Base-by-base conservation (phyloP, 306 rosid species). In the Inga leiocalycina region DNA sequence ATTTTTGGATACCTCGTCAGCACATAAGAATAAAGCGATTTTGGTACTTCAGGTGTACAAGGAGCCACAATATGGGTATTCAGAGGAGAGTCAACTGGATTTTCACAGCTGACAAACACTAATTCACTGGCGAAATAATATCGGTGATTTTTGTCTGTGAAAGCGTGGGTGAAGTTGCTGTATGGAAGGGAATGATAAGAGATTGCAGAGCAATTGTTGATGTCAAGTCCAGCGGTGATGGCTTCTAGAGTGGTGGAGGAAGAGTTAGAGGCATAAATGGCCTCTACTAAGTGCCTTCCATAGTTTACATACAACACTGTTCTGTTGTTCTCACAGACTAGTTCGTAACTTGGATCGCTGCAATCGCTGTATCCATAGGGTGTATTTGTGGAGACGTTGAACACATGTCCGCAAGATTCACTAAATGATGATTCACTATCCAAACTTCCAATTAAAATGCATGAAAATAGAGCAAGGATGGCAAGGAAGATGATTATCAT, bases 51-150 rank as follows among this genome's bases (percentile, higher is more conserved):
- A n/a, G 4, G 49, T 12, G 35, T 22, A 17, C 77, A 70, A 22
- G 77, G 43, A 17, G 43, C 13, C 1, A 22, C 12, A 8, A 52
- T n/a, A 7, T 52, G 68, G 11, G 4, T 14, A 56, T 2, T 27
- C 0, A 10, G 5, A 52, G 4, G 10, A 13, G 76, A 54, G 12
- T 19, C 20, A 9, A 34, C 10, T 1, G n/a, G 81, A 44, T 70
- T 52, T 10, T 80, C 13, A 6, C 83, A 80, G 78, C 61, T 71
- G 45, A 71, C 8, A 11, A 71, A 15, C 12, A n/a, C n/a, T n/a
- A n/a, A n/a, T n/a, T n/a, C n/a, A n/a, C n/a, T n/a, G n/a, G n/a
- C n/a, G n/a, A n/a, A n/a, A n/a, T n/a, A n/a, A n/a, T n/a, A n/a
- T n/a, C n/a, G n/a, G n/a, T n/a, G 3, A 2, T 15, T 15, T 14